Conservation (phyloP, 345 rosid genomes). For the Gossypium longicalyx region DNA sequence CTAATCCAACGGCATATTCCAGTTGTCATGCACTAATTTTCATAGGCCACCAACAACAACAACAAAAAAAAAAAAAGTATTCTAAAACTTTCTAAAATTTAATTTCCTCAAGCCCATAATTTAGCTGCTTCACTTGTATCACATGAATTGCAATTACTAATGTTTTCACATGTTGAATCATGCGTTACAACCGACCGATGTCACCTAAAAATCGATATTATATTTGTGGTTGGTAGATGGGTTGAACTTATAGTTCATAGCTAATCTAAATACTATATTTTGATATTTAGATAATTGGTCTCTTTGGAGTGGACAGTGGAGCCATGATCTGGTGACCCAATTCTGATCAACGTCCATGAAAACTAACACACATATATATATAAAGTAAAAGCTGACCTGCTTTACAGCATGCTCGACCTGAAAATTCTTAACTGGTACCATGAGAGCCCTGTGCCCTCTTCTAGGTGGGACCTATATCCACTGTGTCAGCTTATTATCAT, state of each 20-base stretch:
- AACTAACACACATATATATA: too few relatives aligned
- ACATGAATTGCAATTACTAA: neutral
- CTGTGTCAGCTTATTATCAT: neutral
- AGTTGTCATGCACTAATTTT: slow-evolving; percentile 19
- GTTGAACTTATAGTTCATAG: neutral
- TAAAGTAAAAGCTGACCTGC: too few relatives aligned
- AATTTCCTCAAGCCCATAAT: neutral
- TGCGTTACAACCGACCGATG: neutral
- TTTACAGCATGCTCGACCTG: too few relatives aligned
- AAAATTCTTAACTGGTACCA: neutral
- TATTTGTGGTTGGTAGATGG: slow-evolving; percentile 11
- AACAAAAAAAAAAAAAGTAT: neutral
- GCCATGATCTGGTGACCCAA: neutral
- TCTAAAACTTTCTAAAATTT: neutral
- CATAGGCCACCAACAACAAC: neutral
- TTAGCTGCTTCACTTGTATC: neutral
- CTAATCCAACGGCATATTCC: slow-evolving; percentile 25
- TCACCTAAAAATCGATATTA: neutral
- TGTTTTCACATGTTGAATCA: slow-evolving; percentile 5
- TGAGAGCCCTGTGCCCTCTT: neutral
- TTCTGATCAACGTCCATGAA: neutral
- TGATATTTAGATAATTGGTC: too few relatives aligned
- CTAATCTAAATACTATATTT: neutral
- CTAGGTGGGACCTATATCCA: neutral
- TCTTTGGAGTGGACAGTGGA: neutral